These are phyloP conservation scores for Fusarium devonianum DNA, from an alignment of 2,329 filamentous ascomycete genomes.

Conservation along the genomic window DNA sequence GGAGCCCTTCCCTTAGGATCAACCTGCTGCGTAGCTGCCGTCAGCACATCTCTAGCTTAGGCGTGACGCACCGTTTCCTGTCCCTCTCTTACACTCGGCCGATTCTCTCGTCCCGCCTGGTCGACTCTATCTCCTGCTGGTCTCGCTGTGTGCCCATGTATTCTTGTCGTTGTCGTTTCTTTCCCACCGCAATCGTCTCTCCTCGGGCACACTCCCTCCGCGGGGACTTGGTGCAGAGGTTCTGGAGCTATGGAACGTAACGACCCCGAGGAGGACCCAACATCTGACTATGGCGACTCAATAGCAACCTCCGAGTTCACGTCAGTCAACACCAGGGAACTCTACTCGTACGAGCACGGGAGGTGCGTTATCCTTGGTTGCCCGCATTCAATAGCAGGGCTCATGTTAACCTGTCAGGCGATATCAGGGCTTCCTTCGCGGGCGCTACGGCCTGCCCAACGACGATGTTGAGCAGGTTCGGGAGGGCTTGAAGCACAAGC, in stretches of 20 bases:
- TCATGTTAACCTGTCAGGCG: slow-evolving; percentile 46
- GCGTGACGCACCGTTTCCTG: slow-evolving; percentile 24
- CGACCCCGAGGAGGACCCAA: slow-evolving; percentile 43
- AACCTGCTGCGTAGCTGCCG: slow-evolving; percentile 22
- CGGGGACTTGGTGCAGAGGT: slow-evolving; percentile 9
- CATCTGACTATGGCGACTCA: slow-evolving; percentile 52
- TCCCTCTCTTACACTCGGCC: slow-evolving; percentile 5
- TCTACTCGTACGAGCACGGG: slow-evolving; percentile 49
- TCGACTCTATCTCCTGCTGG: slow-evolving; percentile 9
- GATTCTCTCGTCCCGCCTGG: slow-evolving; percentile 8
- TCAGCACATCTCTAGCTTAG: slow-evolving; percentile 29
- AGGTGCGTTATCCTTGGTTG: slow-evolving; percentile 39
- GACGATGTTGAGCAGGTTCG: slow-evolving; percentile 59
- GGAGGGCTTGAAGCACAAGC: slow-evolving; percentile 57
- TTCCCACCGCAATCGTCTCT: slow-evolving; percentile 17
- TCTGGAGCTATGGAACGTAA: slow-evolving; percentile 35
- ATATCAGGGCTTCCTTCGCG: slow-evolving; percentile 57
- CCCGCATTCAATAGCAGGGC: background rate
- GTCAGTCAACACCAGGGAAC: slow-evolving; percentile 46
- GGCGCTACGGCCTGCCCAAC: slow-evolving; percentile 60
- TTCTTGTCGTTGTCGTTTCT: slow-evolving; percentile 13
- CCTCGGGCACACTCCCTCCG: slow-evolving; percentile 13
- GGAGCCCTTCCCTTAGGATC: slow-evolving; percentile 34
- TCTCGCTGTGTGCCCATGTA: slow-evolving; percentile 29
- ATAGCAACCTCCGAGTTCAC: slow-evolving; percentile 51